Base-by-base conservation (phyloP, 257 asterid genomes). In the Cordia subcordata region DNA sequence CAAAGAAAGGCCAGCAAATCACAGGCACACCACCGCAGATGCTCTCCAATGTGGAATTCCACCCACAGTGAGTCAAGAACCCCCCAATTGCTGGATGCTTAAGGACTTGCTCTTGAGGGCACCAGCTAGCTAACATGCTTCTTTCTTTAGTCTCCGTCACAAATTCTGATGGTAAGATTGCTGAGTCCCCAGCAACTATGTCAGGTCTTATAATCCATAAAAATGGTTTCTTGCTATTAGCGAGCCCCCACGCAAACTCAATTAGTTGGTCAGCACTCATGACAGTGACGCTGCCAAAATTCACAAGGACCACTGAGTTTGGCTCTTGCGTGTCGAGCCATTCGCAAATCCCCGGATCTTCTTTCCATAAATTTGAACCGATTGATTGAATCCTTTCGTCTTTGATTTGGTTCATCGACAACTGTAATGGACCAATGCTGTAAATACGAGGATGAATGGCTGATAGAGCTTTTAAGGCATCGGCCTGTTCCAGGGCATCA, bases 241-340 rank as follows among this genome's bases (percentile, higher is more conserved):
- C 85, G 0, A 80, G 74, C 11, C 87, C 86, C 85, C 85, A 80
- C 0, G 90, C 87, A 14, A 83, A 75, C 35, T 83, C 90, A 0
- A 63, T 63, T 20, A 83, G 55, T 32, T 83, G 90, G 5, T 66
- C 54, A 0, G 79, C 68, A 0, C 81, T 75, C 62, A 83, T 60
- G 0, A 77, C 78, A 0, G 84, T 77, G 23, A 83, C 72, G 72
- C 86, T 75, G n/a, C 86, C 86, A 22, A 82, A 82, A 17, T 82
- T 82, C 8, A 82, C 89, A 35, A 77, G 77, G 17, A 82, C 80
- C 0, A 82, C 86, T 1, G 89, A 79, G 1, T 21, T 62, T 0
- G 82, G 66, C 15, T 58, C 72, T 60, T 63, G 72, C 0, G 33
- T 4, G 15, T 82, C 68, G 27, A 82, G 81, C 90, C 90, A 82